phyloP scores from a whole-genome alignment of 306 rosid species.

The Fragaria nilgerrensis region DNA sequence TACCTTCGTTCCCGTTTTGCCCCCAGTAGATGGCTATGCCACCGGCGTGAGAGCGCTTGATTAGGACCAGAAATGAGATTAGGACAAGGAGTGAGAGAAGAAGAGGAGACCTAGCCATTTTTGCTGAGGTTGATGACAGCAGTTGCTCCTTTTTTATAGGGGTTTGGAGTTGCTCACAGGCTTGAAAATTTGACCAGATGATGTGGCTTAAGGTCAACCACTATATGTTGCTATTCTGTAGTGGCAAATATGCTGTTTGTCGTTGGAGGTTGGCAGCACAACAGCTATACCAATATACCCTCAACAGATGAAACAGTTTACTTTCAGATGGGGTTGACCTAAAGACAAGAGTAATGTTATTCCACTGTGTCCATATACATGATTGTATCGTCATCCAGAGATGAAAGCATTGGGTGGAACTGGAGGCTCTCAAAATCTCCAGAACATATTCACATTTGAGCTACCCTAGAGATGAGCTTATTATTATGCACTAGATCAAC shows the following conservation, averaged over 20 bases:
- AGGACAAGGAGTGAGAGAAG: slow-evolving; percentile 26
- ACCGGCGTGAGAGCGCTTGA: slow-evolving; percentile 33
- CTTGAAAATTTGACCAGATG: neutral
- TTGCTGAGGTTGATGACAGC: neutral
- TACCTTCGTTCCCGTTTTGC: slow-evolving; percentile 62
- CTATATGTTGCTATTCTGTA: neutral
- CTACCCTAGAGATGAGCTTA: too few relatives aligned
- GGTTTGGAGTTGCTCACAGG: neutral
- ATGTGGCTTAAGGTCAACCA: neutral
- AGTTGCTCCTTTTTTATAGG: slow-evolving; percentile 11
- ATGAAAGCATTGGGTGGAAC: neutral
- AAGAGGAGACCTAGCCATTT: slow-evolving; percentile 27
- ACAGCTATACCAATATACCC: neutral
- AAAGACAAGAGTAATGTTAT: neutral
- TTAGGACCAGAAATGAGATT: slow-evolving; percentile 1
- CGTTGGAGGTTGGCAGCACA: neutral
- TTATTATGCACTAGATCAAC: too few relatives aligned
- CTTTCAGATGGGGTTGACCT: neutral
- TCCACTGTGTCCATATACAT: neutral
- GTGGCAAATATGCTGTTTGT: neutral
- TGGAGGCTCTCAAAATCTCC: too few relatives aligned
- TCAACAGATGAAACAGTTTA: neutral
- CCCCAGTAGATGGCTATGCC: slow-evolving; percentile 80
- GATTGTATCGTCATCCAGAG: neutral
- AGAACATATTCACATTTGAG: too few relatives aligned